phyloP scores from a whole-genome alignment of 2,329 filamentous ascomycete species.

The Pseudogymnoascus sp. region DNA sequence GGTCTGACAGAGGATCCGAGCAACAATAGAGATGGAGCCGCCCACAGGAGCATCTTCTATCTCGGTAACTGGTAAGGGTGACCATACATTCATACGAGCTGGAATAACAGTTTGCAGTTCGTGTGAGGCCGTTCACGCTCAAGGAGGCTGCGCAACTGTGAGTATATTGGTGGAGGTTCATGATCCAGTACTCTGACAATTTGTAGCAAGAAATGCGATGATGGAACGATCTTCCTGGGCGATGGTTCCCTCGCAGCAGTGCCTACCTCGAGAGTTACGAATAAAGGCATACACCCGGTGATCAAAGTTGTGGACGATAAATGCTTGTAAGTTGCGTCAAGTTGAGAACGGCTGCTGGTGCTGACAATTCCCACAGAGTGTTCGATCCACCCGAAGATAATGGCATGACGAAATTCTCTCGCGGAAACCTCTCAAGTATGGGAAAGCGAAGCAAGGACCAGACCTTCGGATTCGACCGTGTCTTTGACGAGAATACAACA shows the following conservation, averaged over 20 bases:
- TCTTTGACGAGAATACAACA: constrained; percentile 91
- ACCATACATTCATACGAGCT: not conserved
- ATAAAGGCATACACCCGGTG: constrained; percentile 80
- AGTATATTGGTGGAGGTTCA: constrained; percentile 18
- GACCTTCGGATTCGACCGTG: constrained; percentile 90
- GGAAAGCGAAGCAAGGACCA: constrained; percentile 96
- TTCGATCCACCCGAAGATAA: constrained; percentile 97
- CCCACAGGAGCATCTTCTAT: constrained; percentile 28
- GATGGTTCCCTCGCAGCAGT: constrained; percentile 88
- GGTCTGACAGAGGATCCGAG: not conserved
- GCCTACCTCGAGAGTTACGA: constrained; percentile 74
- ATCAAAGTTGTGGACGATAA: constrained; percentile 95
- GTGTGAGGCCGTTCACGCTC: constrained; percentile 69
- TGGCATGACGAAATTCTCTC: constrained; percentile 78
- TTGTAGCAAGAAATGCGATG: constrained; percentile 52
- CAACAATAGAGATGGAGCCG: constrained; percentile 5
- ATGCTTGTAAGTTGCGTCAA: constrained; percentile 64
- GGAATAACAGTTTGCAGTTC: constrained; percentile 39
- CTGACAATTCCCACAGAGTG: constrained; percentile 49
- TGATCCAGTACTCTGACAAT: constrained; percentile 14
- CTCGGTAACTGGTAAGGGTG: constrained; percentile 26
- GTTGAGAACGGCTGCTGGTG: not conserved
- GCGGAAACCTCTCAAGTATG: constrained; percentile 65
- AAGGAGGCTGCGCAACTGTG: constrained; percentile 89
- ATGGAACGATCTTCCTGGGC: constrained; percentile 85